Percentiles rank a stretch among this genome's conserved stretches.
phyloP scores from a whole-genome alignment of 106 monocot species.

The Ottelia alismoides region DNA sequence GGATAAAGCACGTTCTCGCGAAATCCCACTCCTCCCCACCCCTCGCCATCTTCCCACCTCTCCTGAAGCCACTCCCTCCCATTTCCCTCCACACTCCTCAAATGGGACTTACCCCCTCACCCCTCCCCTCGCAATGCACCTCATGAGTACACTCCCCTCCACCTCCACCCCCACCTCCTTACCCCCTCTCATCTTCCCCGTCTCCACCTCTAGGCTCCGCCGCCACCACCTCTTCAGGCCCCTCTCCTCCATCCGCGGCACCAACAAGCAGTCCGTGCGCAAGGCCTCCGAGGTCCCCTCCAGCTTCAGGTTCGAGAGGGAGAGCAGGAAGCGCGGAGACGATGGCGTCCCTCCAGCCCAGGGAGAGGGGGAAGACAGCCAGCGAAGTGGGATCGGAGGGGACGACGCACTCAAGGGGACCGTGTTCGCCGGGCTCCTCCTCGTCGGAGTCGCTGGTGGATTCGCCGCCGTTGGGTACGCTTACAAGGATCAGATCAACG shows the following conservation, averaged over 20 bases:
- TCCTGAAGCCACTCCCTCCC: too few relatives aligned
- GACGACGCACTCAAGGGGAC: conserved; percentile 52
- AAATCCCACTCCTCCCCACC: too few relatives aligned
- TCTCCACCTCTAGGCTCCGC: conserved; percentile 6
- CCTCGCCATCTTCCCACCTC: too few relatives aligned
- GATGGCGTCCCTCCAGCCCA: too few relatives aligned
- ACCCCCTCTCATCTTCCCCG: conserved; percentile 15
- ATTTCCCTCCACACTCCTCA: not conserved
- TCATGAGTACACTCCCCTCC: conserved; percentile 9
- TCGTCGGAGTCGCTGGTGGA: conserved; percentile 70
- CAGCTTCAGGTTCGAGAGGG: conserved; percentile 35
- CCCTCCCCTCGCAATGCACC: conserved; percentile 3
- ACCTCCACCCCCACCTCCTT: conserved; percentile 4
- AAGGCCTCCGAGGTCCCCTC: conserved; percentile 48
- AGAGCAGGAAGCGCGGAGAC: conserved; percentile 12
- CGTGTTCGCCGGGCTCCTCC: conserved; percentile 62
- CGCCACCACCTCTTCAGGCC: conserved; percentile 19
- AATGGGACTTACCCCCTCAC: not conserved
- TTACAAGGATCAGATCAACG: conserved; percentile 85
- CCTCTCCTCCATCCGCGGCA: conserved; percentile 41
- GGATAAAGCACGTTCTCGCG: too few relatives aligned
- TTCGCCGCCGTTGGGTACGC: conserved; percentile 65
- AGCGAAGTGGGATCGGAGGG: conserved; percentile 17
- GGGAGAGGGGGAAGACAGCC: conserved; percentile 13
- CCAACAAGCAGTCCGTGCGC: conserved; percentile 50